A percentile compares a stretch with the other conserved stretches of the same genome.
phyloP scores from a whole-genome alignment of 2,329 filamentous ascomycete species.

The Epichloe elymi region DNA sequence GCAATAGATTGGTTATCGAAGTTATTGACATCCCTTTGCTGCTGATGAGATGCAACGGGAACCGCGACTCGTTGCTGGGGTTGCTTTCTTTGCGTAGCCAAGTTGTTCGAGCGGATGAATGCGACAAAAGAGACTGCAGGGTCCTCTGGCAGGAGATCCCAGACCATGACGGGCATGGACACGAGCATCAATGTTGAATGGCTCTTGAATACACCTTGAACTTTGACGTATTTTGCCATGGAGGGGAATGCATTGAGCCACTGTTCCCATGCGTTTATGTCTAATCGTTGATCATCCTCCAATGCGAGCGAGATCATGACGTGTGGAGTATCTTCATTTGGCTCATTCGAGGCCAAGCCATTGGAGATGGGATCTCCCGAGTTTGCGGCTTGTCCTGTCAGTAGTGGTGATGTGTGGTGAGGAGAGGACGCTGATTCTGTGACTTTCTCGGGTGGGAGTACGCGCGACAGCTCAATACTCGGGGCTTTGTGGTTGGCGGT shows the following conservation, averaged over 20 bases:
- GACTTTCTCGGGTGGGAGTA: conserved; percentile 12
- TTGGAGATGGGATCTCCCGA: conserved; percentile 11
- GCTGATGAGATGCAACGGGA: conserved; percentile 4
- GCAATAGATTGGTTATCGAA: conserved; percentile 12
- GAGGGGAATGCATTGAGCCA: conserved; percentile 44
- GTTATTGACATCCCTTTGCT: conserved; percentile 11
- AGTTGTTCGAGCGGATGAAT: conserved; percentile 45
- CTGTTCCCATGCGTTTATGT: conserved; percentile 45
- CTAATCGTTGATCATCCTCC: conserved; percentile 42
- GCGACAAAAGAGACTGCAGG: conserved; percentile 44
- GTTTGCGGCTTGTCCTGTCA: conserved; percentile 15
- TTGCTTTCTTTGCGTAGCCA: conserved; percentile 23
- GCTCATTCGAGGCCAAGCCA: conserved; percentile 25
- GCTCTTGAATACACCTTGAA: conserved; percentile 48
- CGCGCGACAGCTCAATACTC: conserved; percentile 40
- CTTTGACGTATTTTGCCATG: conserved; percentile 45
- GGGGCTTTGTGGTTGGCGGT: conserved; percentile 45
- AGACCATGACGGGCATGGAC: conserved; percentile 45
- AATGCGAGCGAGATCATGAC: conserved; percentile 48
- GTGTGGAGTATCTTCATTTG: conserved; percentile 42
- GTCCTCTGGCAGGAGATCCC: conserved; percentile 45
- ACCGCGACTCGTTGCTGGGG: conserved; percentile 4
- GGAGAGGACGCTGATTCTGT: conserved; percentile 14
- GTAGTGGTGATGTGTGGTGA: conserved; percentile 8
- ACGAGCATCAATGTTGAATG: conserved; percentile 45